phyloP scores from a whole-genome alignment of 345 rosid genomes.

The Luvunga scandens region DNA sequence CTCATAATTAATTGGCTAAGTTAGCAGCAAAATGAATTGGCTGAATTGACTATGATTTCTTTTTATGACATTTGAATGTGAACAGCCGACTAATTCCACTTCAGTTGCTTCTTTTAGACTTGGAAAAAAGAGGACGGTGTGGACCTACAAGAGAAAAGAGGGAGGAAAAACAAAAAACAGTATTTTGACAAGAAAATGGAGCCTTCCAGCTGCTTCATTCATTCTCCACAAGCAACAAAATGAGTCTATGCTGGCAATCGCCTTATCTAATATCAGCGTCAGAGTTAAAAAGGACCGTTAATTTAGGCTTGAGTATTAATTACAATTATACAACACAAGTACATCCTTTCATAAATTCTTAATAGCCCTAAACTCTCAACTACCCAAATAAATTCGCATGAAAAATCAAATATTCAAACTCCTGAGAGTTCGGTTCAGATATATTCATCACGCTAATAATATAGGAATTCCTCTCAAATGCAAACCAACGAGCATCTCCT shows the following conservation, averaged over 20 bases:
- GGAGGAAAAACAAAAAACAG: background rate
- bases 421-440: background rate
- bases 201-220: background rate
- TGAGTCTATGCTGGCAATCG: background rate
- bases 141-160: background rate
- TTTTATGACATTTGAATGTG: background rate
- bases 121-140: too few species aligned
- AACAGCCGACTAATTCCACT: background rate
- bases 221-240: background rate
- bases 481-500: background rate
- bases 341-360: too few species aligned
- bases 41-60: too few species aligned
- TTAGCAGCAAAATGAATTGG: background rate
- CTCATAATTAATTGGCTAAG: background rate
- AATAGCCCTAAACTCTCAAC: background rate
- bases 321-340: background rate
- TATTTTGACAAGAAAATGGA: background rate
- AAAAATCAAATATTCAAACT: background rate
- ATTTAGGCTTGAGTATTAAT: background rate
- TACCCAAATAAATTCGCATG: background rate
- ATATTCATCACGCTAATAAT: too few species aligned
- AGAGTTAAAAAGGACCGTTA: background rate
- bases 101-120: background rate
- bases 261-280: background rate
- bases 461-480: too few species aligned